These are phyloP conservation scores for Ophiostoma pallidulum DNA, from an alignment of 2,329 filamentous ascomycete genomes.

Conservation along the genomic window DNA sequence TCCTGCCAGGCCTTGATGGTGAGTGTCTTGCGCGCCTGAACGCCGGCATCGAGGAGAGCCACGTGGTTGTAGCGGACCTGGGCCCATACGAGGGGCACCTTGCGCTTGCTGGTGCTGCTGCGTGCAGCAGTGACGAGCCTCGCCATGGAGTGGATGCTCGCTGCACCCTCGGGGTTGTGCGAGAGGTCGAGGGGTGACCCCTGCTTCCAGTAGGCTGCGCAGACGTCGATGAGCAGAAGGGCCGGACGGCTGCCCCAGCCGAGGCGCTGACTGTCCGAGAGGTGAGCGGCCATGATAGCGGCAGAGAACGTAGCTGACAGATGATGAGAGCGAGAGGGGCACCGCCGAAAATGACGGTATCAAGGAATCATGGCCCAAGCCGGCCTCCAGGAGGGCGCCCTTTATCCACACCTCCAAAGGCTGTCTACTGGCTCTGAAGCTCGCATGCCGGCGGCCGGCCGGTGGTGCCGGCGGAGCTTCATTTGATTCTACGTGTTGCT, in stretches of 20 bases:
- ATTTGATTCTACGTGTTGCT: no score
- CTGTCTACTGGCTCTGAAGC: no score
- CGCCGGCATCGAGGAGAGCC: slow-evolving; percentile 34
- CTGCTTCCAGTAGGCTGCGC: slow-evolving; percentile 35
- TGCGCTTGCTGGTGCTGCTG: slow-evolving; percentile 18
- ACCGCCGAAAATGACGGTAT: no score
- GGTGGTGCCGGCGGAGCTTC: no score
- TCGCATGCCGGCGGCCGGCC: no score
- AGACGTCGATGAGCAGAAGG: slow-evolving; percentile 37
- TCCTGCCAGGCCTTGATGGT: slow-evolving; percentile 31
- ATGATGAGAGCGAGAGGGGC: no score
- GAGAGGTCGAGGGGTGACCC: slow-evolving; percentile 32
- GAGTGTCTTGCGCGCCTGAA: slow-evolving; percentile 34
- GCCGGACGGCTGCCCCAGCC: slow-evolving; percentile 34
- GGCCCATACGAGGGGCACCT: slow-evolving; percentile 35
- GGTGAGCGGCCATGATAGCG: no score
- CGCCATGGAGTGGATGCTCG: slow-evolving; percentile 29
- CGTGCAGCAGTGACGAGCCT: slow-evolving; percentile 32
- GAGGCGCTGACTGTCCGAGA: no score
- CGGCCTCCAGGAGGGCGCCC: no score
- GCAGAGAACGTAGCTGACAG: no score
- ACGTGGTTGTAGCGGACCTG: slow-evolving; percentile 32
- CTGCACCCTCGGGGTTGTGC: slow-evolving; percentile 26
- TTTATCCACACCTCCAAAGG: no score
- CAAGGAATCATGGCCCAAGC: no score